phyloP scores from a whole-genome alignment of 2,329 filamentous ascomycete species.

The Fusarium piperis region DNA sequence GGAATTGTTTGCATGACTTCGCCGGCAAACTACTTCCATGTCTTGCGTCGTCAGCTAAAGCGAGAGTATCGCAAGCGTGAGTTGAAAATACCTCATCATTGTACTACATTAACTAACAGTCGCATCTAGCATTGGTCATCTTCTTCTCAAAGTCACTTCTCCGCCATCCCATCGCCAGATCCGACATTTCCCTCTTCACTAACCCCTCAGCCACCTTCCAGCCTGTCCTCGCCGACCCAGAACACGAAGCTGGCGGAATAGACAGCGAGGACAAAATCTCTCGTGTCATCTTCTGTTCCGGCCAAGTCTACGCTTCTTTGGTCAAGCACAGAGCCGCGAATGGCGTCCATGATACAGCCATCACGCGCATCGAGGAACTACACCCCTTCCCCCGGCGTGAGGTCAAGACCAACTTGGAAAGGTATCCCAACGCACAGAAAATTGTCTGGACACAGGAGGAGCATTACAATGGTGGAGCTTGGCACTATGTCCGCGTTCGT shows the following conservation, averaged over 20 bases:
- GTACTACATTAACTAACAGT: background rate
- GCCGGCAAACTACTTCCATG: constrained; percentile 94
- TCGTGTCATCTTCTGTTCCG: constrained; percentile 90
- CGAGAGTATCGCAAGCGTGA: constrained; percentile 97
- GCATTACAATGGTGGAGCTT: constrained; percentile 40
- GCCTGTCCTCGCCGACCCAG: constrained; percentile 91
- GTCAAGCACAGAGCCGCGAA: constrained; percentile 22
- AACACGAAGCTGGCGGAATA: constrained; percentile 76
- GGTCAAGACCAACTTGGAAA: constrained; percentile 31
- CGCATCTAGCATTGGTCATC: constrained; percentile 77
- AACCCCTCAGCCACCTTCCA: constrained; percentile 83
- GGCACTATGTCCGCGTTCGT: constrained; percentile 37
- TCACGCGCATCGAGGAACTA: constrained; percentile 39
- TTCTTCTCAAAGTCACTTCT: constrained; percentile 99
- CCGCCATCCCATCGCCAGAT: constrained; percentile 90
- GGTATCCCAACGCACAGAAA: constrained; percentile 29
- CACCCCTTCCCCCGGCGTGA: constrained; percentile 41
- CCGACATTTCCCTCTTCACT: constrained; percentile 86
- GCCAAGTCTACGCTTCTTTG: constrained; percentile 81
- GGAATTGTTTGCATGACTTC: constrained; percentile 96
- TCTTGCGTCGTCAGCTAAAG: constrained; percentile 95
- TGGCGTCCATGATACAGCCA: constrained; percentile 20
- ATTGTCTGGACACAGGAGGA: constrained; percentile 42
- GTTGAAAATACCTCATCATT: constrained; percentile 46
- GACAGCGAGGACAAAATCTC: constrained; percentile 84